Evolutionary conservation across 805 yeast species (phyloP).

Genomic region (Priceomyces melissophilus): DNA sequence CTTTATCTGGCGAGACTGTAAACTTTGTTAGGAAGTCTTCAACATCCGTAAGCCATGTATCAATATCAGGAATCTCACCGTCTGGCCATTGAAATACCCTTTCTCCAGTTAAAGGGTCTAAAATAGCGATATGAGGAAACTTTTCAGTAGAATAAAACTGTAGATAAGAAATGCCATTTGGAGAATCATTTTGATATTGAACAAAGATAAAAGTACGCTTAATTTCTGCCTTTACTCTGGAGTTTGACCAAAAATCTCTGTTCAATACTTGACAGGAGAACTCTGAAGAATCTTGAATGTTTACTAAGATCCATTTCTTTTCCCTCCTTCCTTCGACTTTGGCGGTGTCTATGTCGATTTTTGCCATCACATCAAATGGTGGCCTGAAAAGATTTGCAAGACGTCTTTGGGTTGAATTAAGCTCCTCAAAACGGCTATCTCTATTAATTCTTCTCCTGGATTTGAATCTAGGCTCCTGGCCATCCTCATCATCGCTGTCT

Average conservation of each 20-base stretch:
- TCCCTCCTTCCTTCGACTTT: conserved; percentile 58
- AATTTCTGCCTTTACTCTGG: conserved; percentile 60
- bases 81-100: conserved; percentile 73
- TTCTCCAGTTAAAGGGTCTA: conserved; percentile 97
- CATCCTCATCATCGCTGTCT: conserved; percentile 25
- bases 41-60: conserved; percentile 63
- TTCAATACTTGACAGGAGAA: conserved; percentile 87
- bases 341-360: conserved; percentile 69
- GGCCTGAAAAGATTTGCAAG: conserved; percentile 85
- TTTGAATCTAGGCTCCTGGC: conserved; percentile 11
- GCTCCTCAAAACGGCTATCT: conserved; percentile 25
- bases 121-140: conserved; percentile 85
- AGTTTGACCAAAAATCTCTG: conserved; percentile 88
- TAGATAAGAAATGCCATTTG: conserved; percentile 65
- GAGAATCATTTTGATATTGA: conserved; percentile 79
- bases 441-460: conserved; percentile 26
- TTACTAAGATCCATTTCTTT: conserved; percentile 80
- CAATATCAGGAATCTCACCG: conserved; percentile 54
- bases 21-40: conserved; percentile 64
- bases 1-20: conserved; percentile 59
- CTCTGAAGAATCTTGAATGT: conserved; percentile 81
- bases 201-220: conserved; percentile 71
- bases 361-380: conserved; percentile 84
- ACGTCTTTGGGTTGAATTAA: conserved; percentile 56
- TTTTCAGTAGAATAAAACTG: conserved; percentile 68